phyloP scores from a whole-genome alignment of 257 asterid genomes.

The Nicotiana tabacum region DNA sequence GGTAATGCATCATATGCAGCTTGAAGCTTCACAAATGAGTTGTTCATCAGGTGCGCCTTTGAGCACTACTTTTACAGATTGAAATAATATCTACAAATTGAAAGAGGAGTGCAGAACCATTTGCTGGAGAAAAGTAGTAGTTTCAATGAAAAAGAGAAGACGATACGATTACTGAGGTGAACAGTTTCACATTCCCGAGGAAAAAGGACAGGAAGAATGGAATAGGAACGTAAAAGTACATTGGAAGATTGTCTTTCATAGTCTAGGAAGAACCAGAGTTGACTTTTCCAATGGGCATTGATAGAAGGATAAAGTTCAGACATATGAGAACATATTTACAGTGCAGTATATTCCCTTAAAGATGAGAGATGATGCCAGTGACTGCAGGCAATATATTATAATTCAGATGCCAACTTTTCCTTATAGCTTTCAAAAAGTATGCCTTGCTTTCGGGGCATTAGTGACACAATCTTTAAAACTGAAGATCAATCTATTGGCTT shows the following conservation, averaged over 20 bases:
- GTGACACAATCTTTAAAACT: background rate
- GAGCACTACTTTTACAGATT: too few species aligned
- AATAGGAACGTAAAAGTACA: background rate
- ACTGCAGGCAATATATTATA: background rate
- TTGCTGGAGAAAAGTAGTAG: too few species aligned
- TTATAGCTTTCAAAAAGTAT: background rate
- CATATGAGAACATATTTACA: background rate
- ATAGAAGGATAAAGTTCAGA: background rate
- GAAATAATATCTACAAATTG: too few species aligned
- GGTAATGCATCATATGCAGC: too few species aligned
- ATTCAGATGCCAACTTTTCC: background rate
- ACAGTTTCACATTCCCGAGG: background rate
- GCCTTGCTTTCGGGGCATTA: background rate
- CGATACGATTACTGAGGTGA: background rate
- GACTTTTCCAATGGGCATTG: background rate
- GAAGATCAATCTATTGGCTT: background rate
- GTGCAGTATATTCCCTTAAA: background rate
- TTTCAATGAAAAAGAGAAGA: background rate
- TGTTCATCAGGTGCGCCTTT: too few species aligned
- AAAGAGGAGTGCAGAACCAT: too few species aligned
- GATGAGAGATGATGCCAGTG: background rate
- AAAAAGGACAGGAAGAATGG: background rate
- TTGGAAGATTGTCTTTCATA: background rate
- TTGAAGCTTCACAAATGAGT: too few species aligned
- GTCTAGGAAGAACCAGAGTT: background rate